Evolutionary conservation across 805 yeast species (phyloP), one percentile per base, ranked within the genome.

Genomic region (Wickerhamomyces canadensis): DNA sequence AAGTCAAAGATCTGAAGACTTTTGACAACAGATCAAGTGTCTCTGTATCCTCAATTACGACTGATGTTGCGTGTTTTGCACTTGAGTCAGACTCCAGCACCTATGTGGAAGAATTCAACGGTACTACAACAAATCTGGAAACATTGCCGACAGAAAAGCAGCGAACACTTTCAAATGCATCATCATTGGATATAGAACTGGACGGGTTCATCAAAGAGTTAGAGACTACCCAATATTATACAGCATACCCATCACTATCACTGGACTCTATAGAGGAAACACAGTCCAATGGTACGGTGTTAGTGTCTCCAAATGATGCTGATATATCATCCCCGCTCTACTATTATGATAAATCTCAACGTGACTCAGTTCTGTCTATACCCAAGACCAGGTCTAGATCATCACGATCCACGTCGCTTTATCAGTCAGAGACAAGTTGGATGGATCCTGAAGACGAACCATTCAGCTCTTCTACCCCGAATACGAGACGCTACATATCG

Each of bases 351-450:
- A 12, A 40, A 25, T 18, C 27, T 33, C 19, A 32, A 34, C 9
- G 27, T 10, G n/a, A 34, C 6, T 27, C 27, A 4, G 18, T 25
- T 4, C 13, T 17, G 28, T 12, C 33, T 31, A 8, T 33, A 33
- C 25, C 36, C 15, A 21, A 31, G 23, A 16, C 28, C n/a, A 6
- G 21, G 42, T 14, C 48, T 32, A 17, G 47, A 31, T 44, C 52
- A 5, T 48, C 51, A 4, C 31, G 47, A 21, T 37, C 42, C 19
- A 35, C 50, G 13, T 51, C 61, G 4, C 29, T 68, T 29, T 66
- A 71, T 46, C 53, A 60, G 3, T 55, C 68, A 12, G 75, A 69
- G 28, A 61, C 68, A 15, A 68, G 65, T 38, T 74, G 79, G 78
- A 72, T 73, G 77, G 78, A 72, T 37, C 70, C 76, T 4, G 47